A percentile compares a stretch with the other conserved stretches of the same genome.
Conservation (phyloP, 345 rosid species). For the Eucalyptus decipiens region DNA sequence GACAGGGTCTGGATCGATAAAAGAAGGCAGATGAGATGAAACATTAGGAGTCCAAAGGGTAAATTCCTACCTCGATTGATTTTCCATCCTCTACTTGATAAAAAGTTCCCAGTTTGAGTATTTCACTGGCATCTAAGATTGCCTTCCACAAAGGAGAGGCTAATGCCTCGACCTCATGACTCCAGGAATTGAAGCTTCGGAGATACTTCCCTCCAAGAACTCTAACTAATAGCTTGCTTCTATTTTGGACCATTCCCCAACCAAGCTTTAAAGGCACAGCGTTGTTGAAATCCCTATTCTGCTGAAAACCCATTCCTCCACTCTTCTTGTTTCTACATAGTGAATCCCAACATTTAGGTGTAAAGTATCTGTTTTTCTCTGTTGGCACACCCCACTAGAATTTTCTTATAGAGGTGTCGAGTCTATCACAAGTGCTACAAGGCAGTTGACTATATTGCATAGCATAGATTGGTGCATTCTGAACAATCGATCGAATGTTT, state of each 20-base stretch:
- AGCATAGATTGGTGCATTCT: not conserved
- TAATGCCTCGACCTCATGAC: not conserved
- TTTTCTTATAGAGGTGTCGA: too few relatives aligned
- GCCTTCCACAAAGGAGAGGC: not conserved
- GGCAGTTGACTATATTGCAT: not conserved
- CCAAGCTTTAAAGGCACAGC: not conserved
- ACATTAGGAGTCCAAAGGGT: not conserved
- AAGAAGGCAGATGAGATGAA: not conserved
- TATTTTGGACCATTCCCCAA: not conserved
- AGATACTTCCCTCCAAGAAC: not conserved
- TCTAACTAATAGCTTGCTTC: not conserved
- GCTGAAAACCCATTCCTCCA: not conserved
- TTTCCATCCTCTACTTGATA: not conserved
- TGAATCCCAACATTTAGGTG: not conserved
- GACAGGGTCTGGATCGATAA: not conserved
- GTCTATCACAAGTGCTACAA: not conserved
- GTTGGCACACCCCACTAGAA: not conserved
- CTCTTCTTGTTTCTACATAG: not conserved
- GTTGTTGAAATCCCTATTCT: not conserved
- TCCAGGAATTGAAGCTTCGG: not conserved
- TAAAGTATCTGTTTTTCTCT: not conserved
- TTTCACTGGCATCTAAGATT: not conserved
- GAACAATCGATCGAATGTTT: not conserved
- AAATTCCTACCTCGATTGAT: not conserved
- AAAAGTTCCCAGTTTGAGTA: not conserved